phyloP scores from a whole-genome alignment of 495 filamentous ascomycete genomes.

The Lasiosphaeria ovina region DNA sequence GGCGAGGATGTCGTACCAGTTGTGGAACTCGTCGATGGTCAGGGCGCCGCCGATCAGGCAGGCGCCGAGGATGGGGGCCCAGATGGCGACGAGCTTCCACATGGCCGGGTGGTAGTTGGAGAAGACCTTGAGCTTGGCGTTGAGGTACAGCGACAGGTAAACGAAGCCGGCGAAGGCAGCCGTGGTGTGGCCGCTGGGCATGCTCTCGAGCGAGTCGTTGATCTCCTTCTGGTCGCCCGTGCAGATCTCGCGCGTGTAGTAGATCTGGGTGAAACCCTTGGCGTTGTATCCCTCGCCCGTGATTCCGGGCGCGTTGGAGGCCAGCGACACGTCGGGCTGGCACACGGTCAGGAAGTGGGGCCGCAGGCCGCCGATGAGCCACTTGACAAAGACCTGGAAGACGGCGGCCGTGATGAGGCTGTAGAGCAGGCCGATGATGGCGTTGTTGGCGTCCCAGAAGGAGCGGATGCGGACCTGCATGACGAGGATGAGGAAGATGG shows the following conservation, averaged over 20 bases:
- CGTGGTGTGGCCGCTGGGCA: constrained; percentile 60
- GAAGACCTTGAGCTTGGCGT: constrained; percentile 64
- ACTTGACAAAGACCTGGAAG: constrained; percentile 58
- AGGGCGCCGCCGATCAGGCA: constrained; percentile 56
- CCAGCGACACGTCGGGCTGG: constrained; percentile 46
- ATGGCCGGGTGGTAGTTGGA: constrained; percentile 58
- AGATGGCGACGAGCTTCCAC: constrained; percentile 61
- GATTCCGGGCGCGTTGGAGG: constrained; percentile 27
- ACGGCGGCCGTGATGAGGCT: constrained; percentile 56
- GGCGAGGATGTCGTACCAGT: constrained; percentile 59
- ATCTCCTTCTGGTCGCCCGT: constrained; percentile 43
- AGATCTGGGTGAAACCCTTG: constrained; percentile 39
- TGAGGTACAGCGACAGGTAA: constrained; percentile 61
- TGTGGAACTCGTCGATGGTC: constrained; percentile 61
- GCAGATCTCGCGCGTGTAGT: constrained; percentile 51
- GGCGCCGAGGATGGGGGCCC: constrained; percentile 57
- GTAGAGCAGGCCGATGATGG: constrained; percentile 58
- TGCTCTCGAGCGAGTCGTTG: constrained; percentile 53
- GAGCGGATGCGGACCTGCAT: constrained; percentile 60
- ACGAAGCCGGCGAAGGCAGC: constrained; percentile 58
- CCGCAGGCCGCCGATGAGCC: constrained; percentile 53
- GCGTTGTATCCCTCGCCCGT: constrained; percentile 22
- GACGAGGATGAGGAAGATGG: constrained; percentile 55
- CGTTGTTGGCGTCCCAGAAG: constrained; percentile 69
- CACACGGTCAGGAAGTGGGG: constrained; percentile 60